These are phyloP conservation scores for Sugiyamaella valdiviana DNA, from an alignment of 805 yeast genomes.

Conservation along the genomic window DNA sequence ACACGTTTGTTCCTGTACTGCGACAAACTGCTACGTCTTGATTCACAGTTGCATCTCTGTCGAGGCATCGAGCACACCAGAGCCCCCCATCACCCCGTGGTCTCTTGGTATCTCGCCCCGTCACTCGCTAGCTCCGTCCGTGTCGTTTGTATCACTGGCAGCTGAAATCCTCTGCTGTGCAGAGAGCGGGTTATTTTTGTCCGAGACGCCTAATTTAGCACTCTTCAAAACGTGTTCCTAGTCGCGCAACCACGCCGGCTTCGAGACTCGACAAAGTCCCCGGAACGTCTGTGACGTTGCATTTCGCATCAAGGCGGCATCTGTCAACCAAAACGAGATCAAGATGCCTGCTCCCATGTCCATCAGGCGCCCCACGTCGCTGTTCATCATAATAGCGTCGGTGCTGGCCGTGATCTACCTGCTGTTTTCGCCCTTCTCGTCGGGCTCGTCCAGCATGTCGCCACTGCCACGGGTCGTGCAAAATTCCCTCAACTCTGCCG, in stretches of 20 bases:
- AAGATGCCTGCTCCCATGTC: slow-evolving; percentile 3
- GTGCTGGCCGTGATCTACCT: slow-evolving; percentile 10
- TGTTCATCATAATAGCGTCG: slow-evolving; percentile 10
- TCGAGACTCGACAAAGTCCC: too few species aligned
- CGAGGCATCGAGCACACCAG: background rate
- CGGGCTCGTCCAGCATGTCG: background rate
- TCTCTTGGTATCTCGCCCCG: too few species aligned
- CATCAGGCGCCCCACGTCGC: slow-evolving; percentile 10
- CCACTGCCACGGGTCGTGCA: slow-evolving; percentile 7
- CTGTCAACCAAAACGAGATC: background rate
- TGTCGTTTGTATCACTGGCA: too few species aligned
- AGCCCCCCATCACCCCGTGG: background rate
- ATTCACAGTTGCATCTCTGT: background rate
- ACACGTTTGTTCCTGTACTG: background rate
- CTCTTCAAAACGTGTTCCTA: too few species aligned
- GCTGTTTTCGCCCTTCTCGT: slow-evolving; percentile 12
- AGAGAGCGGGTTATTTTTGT: background rate
- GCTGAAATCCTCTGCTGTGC: too few species aligned
- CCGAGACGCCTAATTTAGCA: background rate
- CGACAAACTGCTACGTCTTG: too few species aligned
- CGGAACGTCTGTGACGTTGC: too few species aligned
- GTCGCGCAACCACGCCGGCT: too few species aligned
- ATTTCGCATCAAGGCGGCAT: background rate
- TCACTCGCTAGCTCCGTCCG: too few species aligned
- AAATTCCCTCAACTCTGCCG: slow-evolving; percentile 9